Percentiles rank a stretch among this genome's conserved stretches.
Evolutionary conservation across 306 rosid species (phyloP).

Genomic region (Geum urbanum): DNA sequence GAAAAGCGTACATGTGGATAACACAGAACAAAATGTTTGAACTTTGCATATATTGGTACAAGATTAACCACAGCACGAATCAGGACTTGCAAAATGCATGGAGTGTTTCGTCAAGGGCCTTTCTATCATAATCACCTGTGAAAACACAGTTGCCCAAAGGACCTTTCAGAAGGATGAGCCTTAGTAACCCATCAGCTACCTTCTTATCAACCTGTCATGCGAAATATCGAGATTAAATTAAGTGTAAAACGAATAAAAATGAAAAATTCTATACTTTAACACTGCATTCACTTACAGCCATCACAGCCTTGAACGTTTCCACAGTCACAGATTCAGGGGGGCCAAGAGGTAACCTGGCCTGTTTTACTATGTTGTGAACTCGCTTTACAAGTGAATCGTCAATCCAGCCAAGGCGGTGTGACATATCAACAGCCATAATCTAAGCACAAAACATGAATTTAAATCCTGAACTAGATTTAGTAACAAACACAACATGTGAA

Average conservation of each 20-base stretch:
- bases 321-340: constrained; percentile 77
- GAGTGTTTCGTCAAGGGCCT: constrained; percentile 79
- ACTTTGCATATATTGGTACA: constrained; percentile 13
- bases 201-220: constrained; percentile 81
- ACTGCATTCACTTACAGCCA: constrained; percentile 62
- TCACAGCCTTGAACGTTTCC: constrained; percentile 80
- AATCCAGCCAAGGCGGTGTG: constrained; percentile 92
- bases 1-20: constrained; percentile 22
- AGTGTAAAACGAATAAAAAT: background rate
- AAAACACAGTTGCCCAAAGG: constrained; percentile 87
- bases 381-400: constrained; percentile 79
- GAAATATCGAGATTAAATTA: constrained; percentile 19
- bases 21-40: constrained; percentile 3
- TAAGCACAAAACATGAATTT: constrained; percentile 35
- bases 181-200: constrained; percentile 88
- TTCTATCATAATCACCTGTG: constrained; percentile 82
- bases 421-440: constrained; percentile 98
- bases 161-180: constrained; percentile 87
- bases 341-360: constrained; percentile 59
- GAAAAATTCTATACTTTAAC: background rate
- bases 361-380: constrained; percentile 56
- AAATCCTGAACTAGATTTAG: background rate
- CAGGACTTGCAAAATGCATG: constrained; percentile 65
- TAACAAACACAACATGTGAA: constrained; percentile 13
- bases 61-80: constrained; percentile 24